Evolutionary conservation across 345 rosid genomes (phyloP).

Genomic region (Populus ilicifolia): DNA sequence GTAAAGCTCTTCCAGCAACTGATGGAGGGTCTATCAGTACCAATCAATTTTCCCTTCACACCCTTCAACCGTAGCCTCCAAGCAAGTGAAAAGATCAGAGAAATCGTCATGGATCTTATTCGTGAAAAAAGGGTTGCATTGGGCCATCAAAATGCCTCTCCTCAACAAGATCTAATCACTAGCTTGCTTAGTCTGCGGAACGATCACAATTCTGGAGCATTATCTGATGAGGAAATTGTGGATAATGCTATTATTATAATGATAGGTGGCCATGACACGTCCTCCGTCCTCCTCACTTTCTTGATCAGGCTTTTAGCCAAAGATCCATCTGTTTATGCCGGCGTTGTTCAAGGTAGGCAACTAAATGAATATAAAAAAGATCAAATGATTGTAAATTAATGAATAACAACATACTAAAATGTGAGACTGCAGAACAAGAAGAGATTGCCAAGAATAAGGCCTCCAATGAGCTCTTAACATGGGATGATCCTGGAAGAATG

Average conservation of each 20-base stretch:
- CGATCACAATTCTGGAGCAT: background rate
- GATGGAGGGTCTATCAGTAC: constrained; percentile 18
- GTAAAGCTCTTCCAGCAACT: constrained; percentile 9
- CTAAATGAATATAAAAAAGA: background rate
- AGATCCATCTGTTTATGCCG: constrained; percentile 6
- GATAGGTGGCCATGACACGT: constrained; percentile 27
- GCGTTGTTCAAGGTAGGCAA: constrained; percentile 12
- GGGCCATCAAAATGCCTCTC: background rate
- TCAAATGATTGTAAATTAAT: background rate
- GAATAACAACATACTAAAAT: background rate
- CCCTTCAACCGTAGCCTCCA: background rate
- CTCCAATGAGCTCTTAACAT: constrained; percentile 20
- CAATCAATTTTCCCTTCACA: background rate
- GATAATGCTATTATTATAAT: constrained; percentile 4
- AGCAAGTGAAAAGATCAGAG: background rate
- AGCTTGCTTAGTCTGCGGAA: background rate
- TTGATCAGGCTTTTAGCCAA: constrained; percentile 16
- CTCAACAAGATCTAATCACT: background rate
- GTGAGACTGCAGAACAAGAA: constrained; percentile 13
- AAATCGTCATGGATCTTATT: background rate
- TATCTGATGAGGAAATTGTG: constrained; percentile 14
- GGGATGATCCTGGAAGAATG: constrained; percentile 38
- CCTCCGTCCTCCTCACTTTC: constrained; percentile 21
- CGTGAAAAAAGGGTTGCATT: background rate
- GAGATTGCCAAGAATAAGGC: constrained; percentile 17